phyloP scores from a whole-genome alignment of 306 rosid genomes.

The Betula pendula region DNA sequence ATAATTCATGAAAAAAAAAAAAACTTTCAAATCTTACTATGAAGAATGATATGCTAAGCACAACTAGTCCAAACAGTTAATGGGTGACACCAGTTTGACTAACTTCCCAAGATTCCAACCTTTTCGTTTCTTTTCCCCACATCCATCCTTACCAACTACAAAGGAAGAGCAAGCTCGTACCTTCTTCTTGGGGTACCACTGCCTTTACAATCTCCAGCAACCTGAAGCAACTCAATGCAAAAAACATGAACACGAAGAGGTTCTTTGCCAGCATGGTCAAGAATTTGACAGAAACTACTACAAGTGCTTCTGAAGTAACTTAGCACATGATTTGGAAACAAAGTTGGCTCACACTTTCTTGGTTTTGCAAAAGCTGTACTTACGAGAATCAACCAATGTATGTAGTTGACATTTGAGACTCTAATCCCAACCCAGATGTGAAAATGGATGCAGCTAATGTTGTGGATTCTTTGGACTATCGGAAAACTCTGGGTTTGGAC shows the following conservation, averaged over 20 bases:
- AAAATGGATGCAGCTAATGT: not conserved
- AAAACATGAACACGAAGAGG: constrained; percentile 29
- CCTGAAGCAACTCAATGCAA: constrained; percentile 39
- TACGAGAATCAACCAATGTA: not conserved
- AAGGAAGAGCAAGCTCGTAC: constrained; percentile 26
- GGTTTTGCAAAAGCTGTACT: not conserved
- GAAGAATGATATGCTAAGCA: not conserved
- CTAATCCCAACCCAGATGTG: not conserved
- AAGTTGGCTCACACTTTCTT: not conserved
- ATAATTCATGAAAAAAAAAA: not conserved
- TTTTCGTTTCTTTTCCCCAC: constrained; percentile 18
- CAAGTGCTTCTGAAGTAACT: too few relatives aligned
- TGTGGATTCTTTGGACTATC: too few relatives aligned
- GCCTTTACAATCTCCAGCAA: constrained; percentile 48
- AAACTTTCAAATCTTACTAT: too few relatives aligned
- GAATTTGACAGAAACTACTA: not conserved
- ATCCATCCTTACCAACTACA: not conserved
- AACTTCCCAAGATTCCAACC: constrained; percentile 13
- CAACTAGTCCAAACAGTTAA: not conserved
- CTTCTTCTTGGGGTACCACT: constrained; percentile 60
- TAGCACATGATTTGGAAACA: too few relatives aligned
- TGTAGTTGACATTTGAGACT: not conserved
- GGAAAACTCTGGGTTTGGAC: too few relatives aligned
- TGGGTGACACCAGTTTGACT: not conserved
- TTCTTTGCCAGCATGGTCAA: constrained; percentile 39